Evolutionary conservation across 768 basidiomycete genomes (phyloP).

Genomic region (Macrolepiota dolichaula): DNA sequence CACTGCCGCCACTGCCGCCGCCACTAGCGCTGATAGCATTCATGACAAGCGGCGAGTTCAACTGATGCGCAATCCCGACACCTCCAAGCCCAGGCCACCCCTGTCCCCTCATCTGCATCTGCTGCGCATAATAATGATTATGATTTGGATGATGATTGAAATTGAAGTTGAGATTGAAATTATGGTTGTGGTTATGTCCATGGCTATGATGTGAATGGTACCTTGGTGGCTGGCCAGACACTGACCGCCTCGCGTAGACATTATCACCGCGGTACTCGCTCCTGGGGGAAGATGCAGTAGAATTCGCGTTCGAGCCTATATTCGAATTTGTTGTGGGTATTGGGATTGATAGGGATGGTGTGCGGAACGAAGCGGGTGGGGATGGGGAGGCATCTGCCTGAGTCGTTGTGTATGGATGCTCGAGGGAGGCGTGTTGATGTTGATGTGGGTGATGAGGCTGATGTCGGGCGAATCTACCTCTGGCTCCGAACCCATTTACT

Average conservation of each 20-base stretch:
- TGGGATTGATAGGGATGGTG: conserved; percentile 10
- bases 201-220: conserved; percentile 10
- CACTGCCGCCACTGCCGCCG: no score
- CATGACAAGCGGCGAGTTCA: background rate
- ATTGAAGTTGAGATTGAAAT: conserved; percentile 10
- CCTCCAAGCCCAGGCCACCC: no score
- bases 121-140: background rate
- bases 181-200: background rate
- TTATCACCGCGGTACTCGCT: background rate
- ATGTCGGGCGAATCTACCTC: conserved; percentile 26
- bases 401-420: conserved; percentile 11
- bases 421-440: conserved; percentile 14
- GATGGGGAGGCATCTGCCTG: background rate
- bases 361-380: conserved; percentile 14
- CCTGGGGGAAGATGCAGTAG: background rate
- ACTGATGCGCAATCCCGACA: background rate
- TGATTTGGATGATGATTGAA: no score
- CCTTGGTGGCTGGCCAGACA: background rate
- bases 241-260: background rate
- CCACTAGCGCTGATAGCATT: no score
- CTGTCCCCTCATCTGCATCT: no score
- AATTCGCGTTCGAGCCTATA: background rate
- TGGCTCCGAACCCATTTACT: conserved; percentile 2
- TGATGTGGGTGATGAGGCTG: background rate
- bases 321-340: no score